phyloP scores from a whole-genome alignment of 345 rosid genomes.

The Brassica cretica region DNA sequence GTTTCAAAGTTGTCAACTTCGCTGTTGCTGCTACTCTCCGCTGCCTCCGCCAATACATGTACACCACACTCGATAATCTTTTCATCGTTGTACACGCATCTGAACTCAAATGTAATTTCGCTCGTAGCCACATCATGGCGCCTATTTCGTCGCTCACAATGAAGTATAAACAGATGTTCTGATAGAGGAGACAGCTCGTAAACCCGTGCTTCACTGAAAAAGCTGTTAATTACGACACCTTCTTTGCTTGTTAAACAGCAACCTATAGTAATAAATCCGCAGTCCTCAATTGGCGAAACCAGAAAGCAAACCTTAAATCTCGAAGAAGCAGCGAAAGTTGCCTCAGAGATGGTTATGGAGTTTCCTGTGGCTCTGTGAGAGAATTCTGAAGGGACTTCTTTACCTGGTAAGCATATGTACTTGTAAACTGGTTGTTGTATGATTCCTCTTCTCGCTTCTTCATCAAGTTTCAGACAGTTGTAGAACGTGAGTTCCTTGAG shows the following conservation, averaged over 20 bases:
- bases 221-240: not conserved
- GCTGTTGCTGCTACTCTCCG: not conserved
- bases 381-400: not conserved
- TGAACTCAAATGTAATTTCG: conserved; percentile 6
- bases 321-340: not conserved
- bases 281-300: not conserved
- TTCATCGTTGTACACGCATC: not conserved
- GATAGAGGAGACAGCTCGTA: not conserved
- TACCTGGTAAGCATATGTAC: not conserved
- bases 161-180: conserved; percentile 5
- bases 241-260: not conserved
- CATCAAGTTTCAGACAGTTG: not conserved
- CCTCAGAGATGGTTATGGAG: not conserved
- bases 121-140: not conserved
- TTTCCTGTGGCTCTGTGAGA: conserved; percentile 2
- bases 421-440: not conserved
- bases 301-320: not conserved
- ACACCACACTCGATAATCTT: conserved; percentile 20
- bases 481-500: not conserved
- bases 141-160: not conserved
- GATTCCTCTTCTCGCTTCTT: conserved; percentile 22
- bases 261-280: fast-evolving
- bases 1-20: no score
- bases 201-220: not conserved
- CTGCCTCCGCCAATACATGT: not conserved